Conservation (phyloP, 192 early-diverging fungal genomes). For the Backusella tuberculispora region DNA sequence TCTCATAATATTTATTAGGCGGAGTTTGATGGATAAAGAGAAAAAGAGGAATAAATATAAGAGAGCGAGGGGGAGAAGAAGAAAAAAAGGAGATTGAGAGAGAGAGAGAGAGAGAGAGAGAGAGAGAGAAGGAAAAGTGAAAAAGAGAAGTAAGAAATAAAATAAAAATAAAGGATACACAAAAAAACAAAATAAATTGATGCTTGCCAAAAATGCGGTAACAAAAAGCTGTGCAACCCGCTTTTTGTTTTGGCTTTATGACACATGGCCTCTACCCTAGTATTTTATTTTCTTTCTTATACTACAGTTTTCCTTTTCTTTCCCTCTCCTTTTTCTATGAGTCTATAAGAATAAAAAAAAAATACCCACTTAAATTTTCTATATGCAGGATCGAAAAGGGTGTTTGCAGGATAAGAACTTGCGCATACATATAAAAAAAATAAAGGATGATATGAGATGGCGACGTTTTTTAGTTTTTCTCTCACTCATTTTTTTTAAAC, state of each 20-base stretch:
- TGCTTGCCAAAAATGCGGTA: constrained; percentile 15
- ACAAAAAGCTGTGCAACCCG: constrained; percentile 15
- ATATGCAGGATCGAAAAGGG: background rate
- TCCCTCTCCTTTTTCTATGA: background rate
- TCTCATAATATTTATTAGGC: background rate
- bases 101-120: constrained; percentile 1
- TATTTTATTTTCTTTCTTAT: background rate
- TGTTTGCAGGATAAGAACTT: background rate
- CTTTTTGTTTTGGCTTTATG: constrained; percentile 2
- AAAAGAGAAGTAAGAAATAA: background rate
- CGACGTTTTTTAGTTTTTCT: background rate
- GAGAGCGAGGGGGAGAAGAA: background rate
- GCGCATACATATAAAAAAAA: background rate
- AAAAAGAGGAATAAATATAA: background rate
- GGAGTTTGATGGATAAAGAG: background rate
- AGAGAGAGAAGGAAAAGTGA: background rate
- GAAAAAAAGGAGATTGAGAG: background rate
- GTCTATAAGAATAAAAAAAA: background rate
- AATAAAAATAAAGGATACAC: constrained; percentile 2
- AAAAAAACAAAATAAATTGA: constrained; percentile 14
- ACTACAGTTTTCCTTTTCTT: background rate
- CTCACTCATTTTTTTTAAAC: background rate
- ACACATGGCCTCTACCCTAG: background rate
- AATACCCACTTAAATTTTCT: background rate
- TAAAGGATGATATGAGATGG: constrained; percentile 1